A percentile compares a stretch with the other conserved stretches of the same genome.
These are phyloP conservation scores for Lactarius quietus DNA, from an alignment of 768 basidiomycete species.

Conservation along the genomic window DNA sequence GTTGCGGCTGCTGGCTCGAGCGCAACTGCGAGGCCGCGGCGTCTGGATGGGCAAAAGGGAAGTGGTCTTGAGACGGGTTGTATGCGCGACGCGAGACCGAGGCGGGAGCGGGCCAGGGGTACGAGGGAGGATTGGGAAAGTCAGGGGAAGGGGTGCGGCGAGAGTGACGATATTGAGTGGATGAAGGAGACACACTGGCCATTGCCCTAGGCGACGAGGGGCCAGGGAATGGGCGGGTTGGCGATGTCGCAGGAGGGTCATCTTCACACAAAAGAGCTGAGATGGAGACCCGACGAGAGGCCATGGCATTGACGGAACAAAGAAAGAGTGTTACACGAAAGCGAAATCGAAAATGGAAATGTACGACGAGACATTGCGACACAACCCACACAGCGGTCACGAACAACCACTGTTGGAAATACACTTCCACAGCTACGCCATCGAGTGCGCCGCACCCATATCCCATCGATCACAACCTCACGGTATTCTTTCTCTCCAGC, in stretches of 20 bases:
- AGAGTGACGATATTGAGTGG: constrained; percentile 19
- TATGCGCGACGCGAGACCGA: constrained; percentile 5
- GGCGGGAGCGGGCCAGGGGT: constrained; percentile 12
- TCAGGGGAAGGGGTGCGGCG: constrained; percentile 30
- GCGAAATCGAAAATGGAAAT: constrained; percentile 33
- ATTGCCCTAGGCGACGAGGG: constrained; percentile 5
- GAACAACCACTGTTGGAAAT: constrained; percentile 52
- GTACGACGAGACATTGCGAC: constrained; percentile 94
- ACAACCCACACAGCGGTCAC: constrained; percentile 61
- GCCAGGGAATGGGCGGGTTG: constrained; percentile 5
- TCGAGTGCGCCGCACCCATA: constrained; percentile 79
- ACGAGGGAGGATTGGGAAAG: not conserved
- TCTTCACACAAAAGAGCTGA: constrained; percentile 67
- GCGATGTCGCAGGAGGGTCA: constrained; percentile 15
- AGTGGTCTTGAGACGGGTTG: constrained; percentile 10
- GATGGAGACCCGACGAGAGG: constrained; percentile 68
- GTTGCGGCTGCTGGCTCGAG: constrained; percentile 11
- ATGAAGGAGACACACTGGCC: constrained; percentile 11
- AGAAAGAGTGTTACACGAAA: constrained; percentile 5
- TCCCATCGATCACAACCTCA: constrained; percentile 55
- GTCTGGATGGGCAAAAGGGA: constrained; percentile 3
- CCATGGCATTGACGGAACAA: constrained; percentile 40
- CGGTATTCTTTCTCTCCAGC: constrained; percentile 62
- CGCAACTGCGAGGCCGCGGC: constrained; percentile 8
- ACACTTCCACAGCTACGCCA: constrained; percentile 35